These are phyloP conservation scores for Kwoniella sp. DNA, from an alignment of 768 basidiomycete species.

Conservation along the genomic window DNA sequence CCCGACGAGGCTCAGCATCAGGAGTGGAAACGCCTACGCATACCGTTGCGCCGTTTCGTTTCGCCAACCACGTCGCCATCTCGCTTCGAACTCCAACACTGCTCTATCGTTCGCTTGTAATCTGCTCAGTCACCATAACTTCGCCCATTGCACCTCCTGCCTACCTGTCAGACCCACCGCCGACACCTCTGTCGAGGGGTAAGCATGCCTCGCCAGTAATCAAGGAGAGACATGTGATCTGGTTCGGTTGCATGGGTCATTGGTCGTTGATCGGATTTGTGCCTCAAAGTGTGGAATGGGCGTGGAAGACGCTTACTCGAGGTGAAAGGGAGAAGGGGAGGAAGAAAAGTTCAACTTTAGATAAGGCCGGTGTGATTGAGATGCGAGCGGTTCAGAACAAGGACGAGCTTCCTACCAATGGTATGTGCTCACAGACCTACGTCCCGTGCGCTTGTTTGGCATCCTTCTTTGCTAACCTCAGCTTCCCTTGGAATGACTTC, in stretches of 20 bases:
- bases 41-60: constrained; percentile 60
- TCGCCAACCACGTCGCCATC: constrained; percentile 88
- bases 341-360: constrained; percentile 30
- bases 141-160: constrained; percentile 39
- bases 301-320: constrained; percentile 28
- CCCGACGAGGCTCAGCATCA: neutral
- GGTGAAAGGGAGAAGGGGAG: constrained; percentile 38
- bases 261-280: constrained; percentile 37
- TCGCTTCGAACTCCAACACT: constrained; percentile 89
- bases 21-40: constrained; percentile 25
- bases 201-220: constrained; percentile 19
- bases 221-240: constrained; percentile 33
- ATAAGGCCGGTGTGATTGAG: constrained; percentile 43
- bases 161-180: constrained; percentile 33
- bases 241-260: constrained; percentile 43
- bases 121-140: constrained; percentile 77
- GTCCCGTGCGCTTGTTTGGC: too few species aligned
- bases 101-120: constrained; percentile 78
- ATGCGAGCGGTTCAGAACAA: constrained; percentile 38
- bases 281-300: constrained; percentile 36
- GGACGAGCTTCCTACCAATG: constrained; percentile 33
- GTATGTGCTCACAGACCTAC: too few species aligned
- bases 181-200: constrained; percentile 13
- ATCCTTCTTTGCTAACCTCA: too few species aligned
- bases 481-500: neutral